Conservation (phyloP, 1,284 basidiomycete species). For the Tausonia pullulans region DNA sequence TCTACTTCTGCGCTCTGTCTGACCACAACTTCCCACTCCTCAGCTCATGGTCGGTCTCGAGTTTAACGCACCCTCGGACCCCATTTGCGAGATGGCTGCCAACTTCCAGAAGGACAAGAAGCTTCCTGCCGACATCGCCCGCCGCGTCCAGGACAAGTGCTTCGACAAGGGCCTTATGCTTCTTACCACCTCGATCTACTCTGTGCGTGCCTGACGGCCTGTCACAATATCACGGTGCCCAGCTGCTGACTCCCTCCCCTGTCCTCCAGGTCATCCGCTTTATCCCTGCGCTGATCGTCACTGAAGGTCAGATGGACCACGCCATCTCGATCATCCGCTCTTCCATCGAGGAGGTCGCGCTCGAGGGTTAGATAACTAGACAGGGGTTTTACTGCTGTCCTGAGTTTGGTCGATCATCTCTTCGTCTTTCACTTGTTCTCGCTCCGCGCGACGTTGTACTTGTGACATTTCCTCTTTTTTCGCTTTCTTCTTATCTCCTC, state of each 20-base stretch:
- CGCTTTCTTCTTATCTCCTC: no score
- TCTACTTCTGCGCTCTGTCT: not conserved
- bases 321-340: constrained; percentile 50
- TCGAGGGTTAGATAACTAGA: constrained; percentile 8
- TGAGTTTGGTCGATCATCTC: no score
- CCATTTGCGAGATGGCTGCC: constrained; percentile 24
- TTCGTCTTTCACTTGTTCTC: no score
- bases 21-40: not conserved
- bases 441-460: no score
- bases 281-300: constrained; percentile 59
- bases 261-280: constrained; percentile 36
- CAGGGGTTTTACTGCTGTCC: no score
- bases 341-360: constrained; percentile 28
- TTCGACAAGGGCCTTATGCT: constrained; percentile 72
- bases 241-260: not conserved
- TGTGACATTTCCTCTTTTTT: no score
- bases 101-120: constrained; percentile 27
- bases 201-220: constrained; percentile 17
- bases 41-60: constrained; percentile 67
- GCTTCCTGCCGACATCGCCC: constrained; percentile 55
- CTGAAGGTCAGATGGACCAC: constrained; percentile 48
- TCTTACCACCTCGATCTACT: constrained; percentile 36
- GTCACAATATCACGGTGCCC: not conserved
- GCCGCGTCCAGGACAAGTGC: constrained; percentile 65
- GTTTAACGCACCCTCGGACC: constrained; percentile 34